Base-by-base conservation (phyloP, 768 basidiomycete genomes). In the Tricholoma bakamatsutake region DNA sequence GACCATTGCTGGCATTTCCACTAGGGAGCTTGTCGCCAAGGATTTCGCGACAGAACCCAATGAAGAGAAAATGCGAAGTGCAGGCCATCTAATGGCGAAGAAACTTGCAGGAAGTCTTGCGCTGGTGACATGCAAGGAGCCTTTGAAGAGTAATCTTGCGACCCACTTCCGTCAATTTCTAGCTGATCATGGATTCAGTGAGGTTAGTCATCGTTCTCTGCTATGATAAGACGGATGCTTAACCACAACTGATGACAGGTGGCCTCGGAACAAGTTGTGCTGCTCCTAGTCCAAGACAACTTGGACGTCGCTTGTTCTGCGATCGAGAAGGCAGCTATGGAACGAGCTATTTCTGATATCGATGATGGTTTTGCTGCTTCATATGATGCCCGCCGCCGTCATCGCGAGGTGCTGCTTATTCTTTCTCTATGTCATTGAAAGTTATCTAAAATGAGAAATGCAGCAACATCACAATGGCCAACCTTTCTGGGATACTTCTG, bases 261-360 rank as follows among this genome's bases (percentile, higher is more conserved):
- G 67, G 81, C 95, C 11, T 73, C 92, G 3, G 96, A 98, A 56
- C 86, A 86, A 57, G 86, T 91, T 31, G 74, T 91, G 49, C 69
- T 79, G 7, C 76, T 95, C 31, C 79, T 98, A 37, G 93, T 95
- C 12, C 82, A 85, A 57, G 95, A 98, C 62, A 98, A 99, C 64
- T 77, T 97, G 50, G 95, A 98, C 43, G 78, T 91, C 46, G 96
- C 96, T 13, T 98, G 96, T 66, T 81, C 83, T 53, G 91, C 93
- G 8, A 95, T 99, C 59, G 94, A 98, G 72, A 95, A 93, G 64
- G 95, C 95, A 5, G 97, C 97, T 0, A 97, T 97, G 90, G 95
- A 98, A 64, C 84, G 93, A 56, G 95, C 95, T 6, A 82, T 93
- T 51, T 80, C 84, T 3, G 97, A 98, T 63, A 90, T 97, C 6